phyloP scores from a whole-genome alignment of 2,329 filamentous ascomycete species.

The Diaporthe ilicicola region DNA sequence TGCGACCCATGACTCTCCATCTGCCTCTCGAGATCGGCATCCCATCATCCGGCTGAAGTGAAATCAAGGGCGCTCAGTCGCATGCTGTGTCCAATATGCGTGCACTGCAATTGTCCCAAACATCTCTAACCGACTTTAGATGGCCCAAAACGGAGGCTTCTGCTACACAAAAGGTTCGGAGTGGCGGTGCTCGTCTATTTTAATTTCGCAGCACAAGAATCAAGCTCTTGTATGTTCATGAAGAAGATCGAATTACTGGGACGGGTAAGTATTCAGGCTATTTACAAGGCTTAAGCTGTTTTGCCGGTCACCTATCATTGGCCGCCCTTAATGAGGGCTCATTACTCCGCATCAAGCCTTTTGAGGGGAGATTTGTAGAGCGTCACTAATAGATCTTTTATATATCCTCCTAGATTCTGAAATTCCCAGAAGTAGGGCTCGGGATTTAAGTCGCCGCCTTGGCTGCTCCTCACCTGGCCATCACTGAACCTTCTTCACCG shows the following conservation, averaged over 20 bases:
- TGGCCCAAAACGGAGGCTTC: background rate
- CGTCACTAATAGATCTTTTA: background rate
- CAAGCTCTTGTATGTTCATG: background rate
- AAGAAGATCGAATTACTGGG: background rate
- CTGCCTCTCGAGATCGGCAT: background rate
- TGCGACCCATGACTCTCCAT: background rate
- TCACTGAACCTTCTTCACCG: background rate
- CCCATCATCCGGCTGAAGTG: background rate
- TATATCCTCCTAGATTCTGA: background rate
- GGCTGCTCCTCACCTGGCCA: background rate
- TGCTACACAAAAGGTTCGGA: background rate
- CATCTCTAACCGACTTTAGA: background rate
- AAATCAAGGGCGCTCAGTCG: background rate
- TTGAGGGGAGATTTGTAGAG: background rate
- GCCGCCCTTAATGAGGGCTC: slow-evolving; percentile 4
- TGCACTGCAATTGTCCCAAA: background rate
- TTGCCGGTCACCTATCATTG: slow-evolving; percentile 11
- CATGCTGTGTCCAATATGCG: background rate
- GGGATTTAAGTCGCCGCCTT: background rate
- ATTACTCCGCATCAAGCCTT: slow-evolving; percentile 12
- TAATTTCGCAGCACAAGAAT: background rate
- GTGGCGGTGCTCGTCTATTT: background rate
- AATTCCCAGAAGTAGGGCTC: slow-evolving; percentile 1
- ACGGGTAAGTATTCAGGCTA: slow-evolving; percentile 15
- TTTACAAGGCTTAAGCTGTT: background rate